A percentile compares a stretch with the other conserved stretches of the same genome.
Evolutionary conservation across 345 rosid genomes (phyloP).

Genomic region (Pistacia atlantica): DNA sequence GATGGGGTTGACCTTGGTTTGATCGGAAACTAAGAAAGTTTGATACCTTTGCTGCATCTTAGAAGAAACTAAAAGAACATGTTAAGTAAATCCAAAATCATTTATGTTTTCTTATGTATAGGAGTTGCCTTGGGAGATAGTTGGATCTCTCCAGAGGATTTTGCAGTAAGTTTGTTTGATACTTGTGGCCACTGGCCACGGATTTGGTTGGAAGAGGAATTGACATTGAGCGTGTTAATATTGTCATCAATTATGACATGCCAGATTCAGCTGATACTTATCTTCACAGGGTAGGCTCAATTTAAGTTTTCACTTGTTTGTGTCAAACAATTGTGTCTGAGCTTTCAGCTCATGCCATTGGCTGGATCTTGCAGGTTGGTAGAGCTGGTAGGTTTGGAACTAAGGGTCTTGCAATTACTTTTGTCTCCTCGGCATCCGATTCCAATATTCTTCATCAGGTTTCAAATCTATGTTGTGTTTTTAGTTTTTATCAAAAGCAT

Average conservation of each 20-base stretch:
- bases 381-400: conserved; percentile 99
- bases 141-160: too few species aligned
- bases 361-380: conserved; percentile 61
- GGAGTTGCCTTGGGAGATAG: too few species aligned
- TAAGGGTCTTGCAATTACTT: conserved; percentile 96
- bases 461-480: neutral
- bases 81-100: too few species aligned
- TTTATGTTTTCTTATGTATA: too few species aligned
- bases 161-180: conserved; percentile 27
- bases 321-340: neutral
- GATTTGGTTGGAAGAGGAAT: conserved; percentile 98
- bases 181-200: conserved; percentile 95
- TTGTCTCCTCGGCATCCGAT: conserved; percentile 88
- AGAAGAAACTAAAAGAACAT: too few species aligned
- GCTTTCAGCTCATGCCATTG: neutral
- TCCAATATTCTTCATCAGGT: conserved; percentile 98
- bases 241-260: conserved; percentile 98
- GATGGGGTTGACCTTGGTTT: too few species aligned
- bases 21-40: too few species aligned
- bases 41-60: too few species aligned
- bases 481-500: too few species aligned
- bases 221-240: conserved; percentile 98
- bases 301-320: neutral
- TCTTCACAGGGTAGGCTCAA: conserved; percentile 74
- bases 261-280: conserved; percentile 99